Conservation (phyloP, 2,329 filamentous ascomycete genomes). For the Xenoacremonium recifei region DNA sequence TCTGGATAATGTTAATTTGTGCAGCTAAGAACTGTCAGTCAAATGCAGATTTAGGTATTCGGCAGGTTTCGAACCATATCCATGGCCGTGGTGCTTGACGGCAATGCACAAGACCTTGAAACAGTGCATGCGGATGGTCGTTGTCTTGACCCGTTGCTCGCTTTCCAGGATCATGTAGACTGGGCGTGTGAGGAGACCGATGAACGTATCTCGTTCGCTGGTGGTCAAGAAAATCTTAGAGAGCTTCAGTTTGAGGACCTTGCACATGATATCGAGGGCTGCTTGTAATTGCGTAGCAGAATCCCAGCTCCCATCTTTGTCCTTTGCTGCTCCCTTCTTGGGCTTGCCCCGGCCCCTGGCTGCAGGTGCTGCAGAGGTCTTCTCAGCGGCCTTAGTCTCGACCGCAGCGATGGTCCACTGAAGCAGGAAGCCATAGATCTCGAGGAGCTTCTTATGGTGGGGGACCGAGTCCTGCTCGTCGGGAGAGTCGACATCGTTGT, state of each 20-base stretch:
- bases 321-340: constrained; percentile 74
- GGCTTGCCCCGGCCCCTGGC: constrained; percentile 71
- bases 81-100: constrained; percentile 96
- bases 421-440: constrained; percentile 90
- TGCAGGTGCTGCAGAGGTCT: constrained; percentile 67
- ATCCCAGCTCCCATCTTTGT: constrained; percentile 88
- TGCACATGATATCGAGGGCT: constrained; percentile 92
- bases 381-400: constrained; percentile 90
- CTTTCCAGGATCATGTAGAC: constrained; percentile 94
- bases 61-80: constrained; percentile 69
- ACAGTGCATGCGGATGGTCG: constrained; percentile 88
- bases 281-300: constrained; percentile 83
- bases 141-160: constrained; percentile 87
- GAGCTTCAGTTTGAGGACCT: constrained; percentile 89
- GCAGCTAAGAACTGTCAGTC: constrained; percentile 60
- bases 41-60: background rate
- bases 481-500: constrained; percentile 77
- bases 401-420: constrained; percentile 96
- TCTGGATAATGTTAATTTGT: constrained; percentile 97
- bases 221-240: constrained; percentile 93
- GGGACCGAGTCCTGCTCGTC: constrained; percentile 86
- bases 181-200: constrained; percentile 85
- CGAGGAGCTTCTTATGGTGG: constrained; percentile 87
- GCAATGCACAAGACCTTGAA: constrained; percentile 97
- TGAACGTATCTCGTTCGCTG: constrained; percentile 92